Evolutionary conservation across 2,329 filamentous ascomycete species (phyloP).

Genomic region (Diaporthe batatas): DNA sequence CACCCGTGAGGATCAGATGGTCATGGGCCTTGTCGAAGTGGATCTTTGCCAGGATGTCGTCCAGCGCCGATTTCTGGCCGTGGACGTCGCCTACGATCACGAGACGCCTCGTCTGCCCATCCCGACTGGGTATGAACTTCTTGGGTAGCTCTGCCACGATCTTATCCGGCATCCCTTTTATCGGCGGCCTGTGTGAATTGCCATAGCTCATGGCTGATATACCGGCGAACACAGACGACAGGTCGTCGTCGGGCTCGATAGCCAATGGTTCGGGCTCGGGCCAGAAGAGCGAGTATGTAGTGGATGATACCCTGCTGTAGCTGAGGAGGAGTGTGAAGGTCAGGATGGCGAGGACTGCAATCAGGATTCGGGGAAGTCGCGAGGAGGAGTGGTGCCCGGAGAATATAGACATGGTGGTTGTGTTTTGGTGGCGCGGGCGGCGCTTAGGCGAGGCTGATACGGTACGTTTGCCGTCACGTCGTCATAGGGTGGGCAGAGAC

Average conservation of each 20-base stretch:
- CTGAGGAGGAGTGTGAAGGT: constrained; percentile 51
- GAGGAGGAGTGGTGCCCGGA: constrained; percentile 16
- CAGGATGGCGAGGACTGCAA: constrained; percentile 52
- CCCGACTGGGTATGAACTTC: constrained; percentile 46
- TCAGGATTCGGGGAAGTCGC: constrained; percentile 50
- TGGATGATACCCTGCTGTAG: constrained; percentile 50
- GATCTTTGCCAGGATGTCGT: constrained; percentile 75
- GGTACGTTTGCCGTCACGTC: neutral
- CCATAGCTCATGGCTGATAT: constrained; percentile 56
- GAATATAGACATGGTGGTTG: constrained; percentile 24
- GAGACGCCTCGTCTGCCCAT: constrained; percentile 66
- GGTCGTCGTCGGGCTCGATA: constrained; percentile 27
- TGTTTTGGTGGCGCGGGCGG: neutral
- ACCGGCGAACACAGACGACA: constrained; percentile 25
- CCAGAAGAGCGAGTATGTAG: constrained; percentile 43
- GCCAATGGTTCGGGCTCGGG: constrained; percentile 23
- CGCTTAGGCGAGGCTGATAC: neutral
- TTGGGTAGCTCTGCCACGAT: constrained; percentile 50
- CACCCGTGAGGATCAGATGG: constrained; percentile 81
- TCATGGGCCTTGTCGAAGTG: constrained; percentile 73
- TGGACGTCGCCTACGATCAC: constrained; percentile 93
- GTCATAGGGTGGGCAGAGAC: neutral
- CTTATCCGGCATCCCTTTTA: constrained; percentile 49
- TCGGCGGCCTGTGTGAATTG: constrained; percentile 54
- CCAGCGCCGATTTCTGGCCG: constrained; percentile 80